phyloP scores from a whole-genome alignment of 2,329 filamentous ascomycete genomes.

The Botrytis porri region DNA sequence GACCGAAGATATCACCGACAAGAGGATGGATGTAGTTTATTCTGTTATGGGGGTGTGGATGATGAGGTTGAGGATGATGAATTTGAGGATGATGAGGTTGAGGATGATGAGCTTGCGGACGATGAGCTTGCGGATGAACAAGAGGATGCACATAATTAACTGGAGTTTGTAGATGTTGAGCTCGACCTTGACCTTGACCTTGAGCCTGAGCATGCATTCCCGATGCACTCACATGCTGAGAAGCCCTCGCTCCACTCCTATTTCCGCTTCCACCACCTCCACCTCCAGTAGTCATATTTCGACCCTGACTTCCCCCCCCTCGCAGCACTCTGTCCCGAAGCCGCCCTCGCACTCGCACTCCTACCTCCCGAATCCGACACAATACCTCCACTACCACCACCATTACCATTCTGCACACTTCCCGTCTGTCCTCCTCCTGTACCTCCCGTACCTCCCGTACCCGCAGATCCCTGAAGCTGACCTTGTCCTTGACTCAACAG shows the following conservation, averaged over 20 bases:
- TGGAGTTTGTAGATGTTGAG: background rate
- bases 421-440: background rate
- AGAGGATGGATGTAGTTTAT: too few species aligned
- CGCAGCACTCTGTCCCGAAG: background rate
- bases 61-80: too few species aligned
- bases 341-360: background rate
- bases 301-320: background rate
- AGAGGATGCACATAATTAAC: background rate
- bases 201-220: background rate
- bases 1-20: too few species aligned
- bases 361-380: background rate
- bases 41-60: too few species aligned
- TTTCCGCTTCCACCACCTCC: background rate
- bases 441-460: background rate
- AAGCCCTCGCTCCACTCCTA: background rate
- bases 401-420: background rate
- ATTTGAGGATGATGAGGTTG: too few species aligned
- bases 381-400: background rate
- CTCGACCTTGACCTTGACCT: background rate
- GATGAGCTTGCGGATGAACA: too few species aligned
- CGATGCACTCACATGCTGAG: background rate
- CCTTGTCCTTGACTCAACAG: background rate
- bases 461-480: fast-evolving
- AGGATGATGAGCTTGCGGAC: too few species aligned
- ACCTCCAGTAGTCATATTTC: too few species aligned